Percentiles rank a stretch among this genome's conserved stretches.
phyloP scores from a whole-genome alignment of 176 grass and related monocot genomes.

The Musa schizocarpa region DNA sequence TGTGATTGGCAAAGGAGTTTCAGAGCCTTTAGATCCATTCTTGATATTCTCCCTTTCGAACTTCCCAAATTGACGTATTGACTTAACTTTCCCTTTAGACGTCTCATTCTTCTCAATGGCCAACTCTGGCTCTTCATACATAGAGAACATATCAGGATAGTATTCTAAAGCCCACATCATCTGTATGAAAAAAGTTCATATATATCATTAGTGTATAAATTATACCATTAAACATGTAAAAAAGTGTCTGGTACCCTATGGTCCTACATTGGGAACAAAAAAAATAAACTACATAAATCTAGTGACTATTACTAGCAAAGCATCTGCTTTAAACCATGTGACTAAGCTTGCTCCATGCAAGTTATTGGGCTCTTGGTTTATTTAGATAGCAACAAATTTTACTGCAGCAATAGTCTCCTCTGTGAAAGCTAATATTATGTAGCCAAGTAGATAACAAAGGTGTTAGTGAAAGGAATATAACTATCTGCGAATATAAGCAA shows the following conservation, averaged over 20 bases:
- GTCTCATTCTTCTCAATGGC: constrained; percentile 36
- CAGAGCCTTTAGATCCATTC: constrained; percentile 40
- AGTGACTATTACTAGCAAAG: too few relatives aligned
- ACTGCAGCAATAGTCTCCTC: too few relatives aligned
- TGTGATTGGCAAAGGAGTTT: constrained; percentile 86
- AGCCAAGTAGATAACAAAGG: too few relatives aligned
- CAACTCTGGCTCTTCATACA: constrained; percentile 60
- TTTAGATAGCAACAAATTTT: too few relatives aligned
- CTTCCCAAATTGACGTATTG: constrained; percentile 75
- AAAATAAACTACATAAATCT: not conserved
- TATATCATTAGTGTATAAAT: constrained; percentile 5
- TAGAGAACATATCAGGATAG: constrained; percentile 67
- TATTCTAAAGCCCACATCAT: constrained; percentile 99
- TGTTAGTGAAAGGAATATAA: too few relatives aligned
- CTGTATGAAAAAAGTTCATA: constrained; percentile 33
- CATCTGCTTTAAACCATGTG: too few relatives aligned
- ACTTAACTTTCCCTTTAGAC: constrained; percentile 70
- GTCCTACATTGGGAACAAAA: not conserved
- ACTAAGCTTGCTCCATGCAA: too few relatives aligned
- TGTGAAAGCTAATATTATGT: too few relatives aligned
- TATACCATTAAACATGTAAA: not conserved
- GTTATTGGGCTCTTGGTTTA: too few relatives aligned
- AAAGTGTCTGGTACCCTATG: not conserved
- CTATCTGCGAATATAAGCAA: not conserved
- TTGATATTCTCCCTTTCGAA: constrained; percentile 64